These are phyloP conservation scores for Escallonia herrerae DNA, from an alignment of 129 eudicot species.

Conservation along the genomic window DNA sequence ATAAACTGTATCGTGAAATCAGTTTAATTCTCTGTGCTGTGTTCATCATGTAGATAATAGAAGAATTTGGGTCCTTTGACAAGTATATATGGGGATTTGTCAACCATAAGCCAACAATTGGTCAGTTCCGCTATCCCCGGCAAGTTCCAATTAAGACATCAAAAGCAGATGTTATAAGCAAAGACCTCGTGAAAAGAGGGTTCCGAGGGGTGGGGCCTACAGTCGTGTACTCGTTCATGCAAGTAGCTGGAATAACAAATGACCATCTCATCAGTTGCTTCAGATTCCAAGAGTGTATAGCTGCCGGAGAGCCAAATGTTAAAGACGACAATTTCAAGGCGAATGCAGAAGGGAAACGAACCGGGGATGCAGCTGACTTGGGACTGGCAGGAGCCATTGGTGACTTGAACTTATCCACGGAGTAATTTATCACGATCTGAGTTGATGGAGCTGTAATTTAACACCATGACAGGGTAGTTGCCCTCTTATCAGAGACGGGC, in stretches of 20 bases:
- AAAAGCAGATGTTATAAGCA: conserved; percentile 82
- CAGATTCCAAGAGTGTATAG: conserved; percentile 66
- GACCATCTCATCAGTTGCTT: conserved; percentile 85
- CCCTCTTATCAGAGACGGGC: neutral
- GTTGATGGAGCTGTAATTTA: conserved; percentile 4
- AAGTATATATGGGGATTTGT: conserved; percentile 90
- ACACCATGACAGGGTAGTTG: conserved; percentile 3
- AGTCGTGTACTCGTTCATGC: conserved; percentile 83
- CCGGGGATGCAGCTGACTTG: conserved; percentile 32
- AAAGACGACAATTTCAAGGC: conserved; percentile 19
- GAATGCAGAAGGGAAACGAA: conserved; percentile 27
- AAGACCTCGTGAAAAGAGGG: conserved; percentile 80
- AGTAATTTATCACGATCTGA: conserved; percentile 16
- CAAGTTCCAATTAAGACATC: conserved; percentile 87
- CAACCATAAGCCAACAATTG: conserved; percentile 57
- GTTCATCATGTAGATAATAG: conserved; percentile 51
- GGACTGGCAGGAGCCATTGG: conserved; percentile 45
- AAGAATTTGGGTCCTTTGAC: conserved; percentile 78
- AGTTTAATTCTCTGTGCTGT: neutral
- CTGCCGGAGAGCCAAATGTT: conserved; percentile 23
- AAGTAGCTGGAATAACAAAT: conserved; percentile 79
- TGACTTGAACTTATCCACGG: conserved; percentile 48
- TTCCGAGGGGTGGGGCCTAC: conserved; percentile 93
- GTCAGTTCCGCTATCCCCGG: conserved; percentile 73
- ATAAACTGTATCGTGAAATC: too few species aligned